Percentiles rank a stretch among this genome's conserved stretches.
phyloP scores from a whole-genome alignment of 345 rosid species.

The Eucalyptus pumila region DNA sequence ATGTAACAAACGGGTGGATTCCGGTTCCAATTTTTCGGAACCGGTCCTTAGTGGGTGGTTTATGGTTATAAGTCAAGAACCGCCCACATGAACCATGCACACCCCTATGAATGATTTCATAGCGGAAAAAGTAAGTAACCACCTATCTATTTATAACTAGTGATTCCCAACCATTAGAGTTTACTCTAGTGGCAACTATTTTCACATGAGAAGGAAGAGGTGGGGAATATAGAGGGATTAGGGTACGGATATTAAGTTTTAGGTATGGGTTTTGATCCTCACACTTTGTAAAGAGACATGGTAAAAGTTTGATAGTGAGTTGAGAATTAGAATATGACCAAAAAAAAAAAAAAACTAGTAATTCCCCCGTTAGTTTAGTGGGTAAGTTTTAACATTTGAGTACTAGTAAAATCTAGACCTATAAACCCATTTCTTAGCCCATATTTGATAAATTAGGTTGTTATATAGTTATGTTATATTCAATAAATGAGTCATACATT shows the following conservation, averaged over 20 bases:
- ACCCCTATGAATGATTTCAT: background rate
- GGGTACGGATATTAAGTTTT: too few relatives aligned
- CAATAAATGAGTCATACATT: background rate
- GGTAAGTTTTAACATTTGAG: background rate
- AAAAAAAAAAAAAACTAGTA: too few relatives aligned
- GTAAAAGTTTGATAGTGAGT: too few relatives aligned
- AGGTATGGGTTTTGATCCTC: rapidly evolving
- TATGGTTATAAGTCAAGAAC: too few relatives aligned
- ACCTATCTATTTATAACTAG: background rate
- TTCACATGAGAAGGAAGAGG: rapidly evolving
- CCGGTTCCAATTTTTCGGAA: too few relatives aligned
- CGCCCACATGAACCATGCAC: too few relatives aligned
- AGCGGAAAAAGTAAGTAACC: background rate
- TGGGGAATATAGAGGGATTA: too few relatives aligned
- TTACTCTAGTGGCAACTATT: too few relatives aligned
- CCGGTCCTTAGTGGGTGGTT: too few relatives aligned
- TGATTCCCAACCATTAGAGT: rapidly evolving
- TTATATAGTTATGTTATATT: background rate
- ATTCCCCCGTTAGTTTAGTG: background rate
- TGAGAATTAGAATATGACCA: too few relatives aligned
- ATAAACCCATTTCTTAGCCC: too few relatives aligned
- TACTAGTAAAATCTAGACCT: background rate
- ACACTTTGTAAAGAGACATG: rapidly evolving
- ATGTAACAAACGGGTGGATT: too few relatives aligned
- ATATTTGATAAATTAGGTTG: rapidly evolving